These are phyloP conservation scores for Cicer arietinum DNA, from an alignment of 306 rosid species.

Conservation along the genomic window DNA sequence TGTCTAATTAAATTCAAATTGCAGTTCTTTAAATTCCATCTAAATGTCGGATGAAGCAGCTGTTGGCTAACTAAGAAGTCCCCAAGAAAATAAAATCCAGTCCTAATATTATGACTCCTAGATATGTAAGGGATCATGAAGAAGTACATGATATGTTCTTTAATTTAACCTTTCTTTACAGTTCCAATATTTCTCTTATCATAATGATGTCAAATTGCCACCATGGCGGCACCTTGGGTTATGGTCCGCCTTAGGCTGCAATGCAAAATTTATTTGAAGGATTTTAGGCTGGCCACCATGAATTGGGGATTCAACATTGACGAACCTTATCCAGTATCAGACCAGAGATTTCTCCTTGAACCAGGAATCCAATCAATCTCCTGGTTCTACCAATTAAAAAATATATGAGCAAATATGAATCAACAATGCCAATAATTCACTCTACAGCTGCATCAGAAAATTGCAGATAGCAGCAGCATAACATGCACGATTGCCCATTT, in stretches of 20 bases:
- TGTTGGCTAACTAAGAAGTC: constrained; percentile 9
- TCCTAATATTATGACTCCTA: not conserved
- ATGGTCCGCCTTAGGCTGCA: not conserved
- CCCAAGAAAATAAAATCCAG: not conserved
- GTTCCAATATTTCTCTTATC: not conserved
- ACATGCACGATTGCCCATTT: too few relatives aligned
- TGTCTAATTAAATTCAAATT: constrained; percentile 9
- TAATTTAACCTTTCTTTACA: not conserved
- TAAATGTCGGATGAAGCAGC: constrained; percentile 1
- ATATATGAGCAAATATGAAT: not conserved
- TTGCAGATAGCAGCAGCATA: too few relatives aligned
- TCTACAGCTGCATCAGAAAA: too few relatives aligned
- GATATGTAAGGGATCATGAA: not conserved
- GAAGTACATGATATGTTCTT: not conserved
- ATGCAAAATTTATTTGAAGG: not conserved
- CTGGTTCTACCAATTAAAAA: constrained; percentile 11
- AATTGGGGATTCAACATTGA: not conserved
- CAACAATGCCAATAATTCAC: constrained; percentile 10
- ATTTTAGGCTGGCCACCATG: not conserved
- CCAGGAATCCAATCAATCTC: constrained; percentile 1
- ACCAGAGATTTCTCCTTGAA: not conserved
- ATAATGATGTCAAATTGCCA: not conserved
- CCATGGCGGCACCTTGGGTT: not conserved
- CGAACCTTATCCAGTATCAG: too few relatives aligned
- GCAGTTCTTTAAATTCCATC: constrained; percentile 16